These are phyloP conservation scores for Musa acuminata DNA, from an alignment of 176 grass and related monocot genomes.

Conservation along the genomic window DNA sequence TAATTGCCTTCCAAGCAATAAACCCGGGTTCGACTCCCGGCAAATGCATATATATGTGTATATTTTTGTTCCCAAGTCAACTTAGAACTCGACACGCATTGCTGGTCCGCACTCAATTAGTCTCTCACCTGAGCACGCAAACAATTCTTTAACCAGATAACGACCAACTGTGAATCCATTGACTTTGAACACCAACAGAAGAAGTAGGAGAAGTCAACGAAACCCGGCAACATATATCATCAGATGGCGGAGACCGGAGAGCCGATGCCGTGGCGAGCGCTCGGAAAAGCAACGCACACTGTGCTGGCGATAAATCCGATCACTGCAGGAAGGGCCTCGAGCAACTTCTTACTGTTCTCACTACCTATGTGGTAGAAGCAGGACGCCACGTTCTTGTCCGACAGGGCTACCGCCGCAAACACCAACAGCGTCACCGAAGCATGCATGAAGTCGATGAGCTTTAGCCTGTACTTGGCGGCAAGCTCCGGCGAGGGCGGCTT, in stretches of 20 bases:
- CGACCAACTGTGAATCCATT: not conserved
- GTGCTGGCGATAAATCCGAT: constrained; percentile 20
- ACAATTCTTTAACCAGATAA: not conserved
- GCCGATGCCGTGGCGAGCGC: constrained; percentile 26
- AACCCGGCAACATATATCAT: too few relatives aligned
- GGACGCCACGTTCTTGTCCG: constrained; percentile 14
- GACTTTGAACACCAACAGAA: not conserved
- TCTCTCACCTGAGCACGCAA: too few relatives aligned
- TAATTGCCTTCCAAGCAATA: constrained; percentile 95
- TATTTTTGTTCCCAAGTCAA: too few relatives aligned
- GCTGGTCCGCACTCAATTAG: too few relatives aligned
- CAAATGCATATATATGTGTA: constrained; percentile 27
- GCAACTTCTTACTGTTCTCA: not conserved
- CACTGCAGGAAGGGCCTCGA: constrained; percentile 13
- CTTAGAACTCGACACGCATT: too few relatives aligned
- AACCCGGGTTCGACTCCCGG: constrained; percentile 90
- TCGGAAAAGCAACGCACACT: constrained; percentile 22
- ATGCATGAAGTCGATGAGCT: constrained; percentile 26
- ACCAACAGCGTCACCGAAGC: constrained; percentile 12
- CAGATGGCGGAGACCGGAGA: not conserved
- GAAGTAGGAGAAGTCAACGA: too few relatives aligned
- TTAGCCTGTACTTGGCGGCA: not conserved
- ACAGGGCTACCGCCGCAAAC: constrained; percentile 17
- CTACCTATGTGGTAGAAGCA: constrained; percentile 24
- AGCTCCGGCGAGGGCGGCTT: not conserved